Conservation (phyloP, 176 grass and related monocot species). For the Saccharum spontaneum region DNA sequence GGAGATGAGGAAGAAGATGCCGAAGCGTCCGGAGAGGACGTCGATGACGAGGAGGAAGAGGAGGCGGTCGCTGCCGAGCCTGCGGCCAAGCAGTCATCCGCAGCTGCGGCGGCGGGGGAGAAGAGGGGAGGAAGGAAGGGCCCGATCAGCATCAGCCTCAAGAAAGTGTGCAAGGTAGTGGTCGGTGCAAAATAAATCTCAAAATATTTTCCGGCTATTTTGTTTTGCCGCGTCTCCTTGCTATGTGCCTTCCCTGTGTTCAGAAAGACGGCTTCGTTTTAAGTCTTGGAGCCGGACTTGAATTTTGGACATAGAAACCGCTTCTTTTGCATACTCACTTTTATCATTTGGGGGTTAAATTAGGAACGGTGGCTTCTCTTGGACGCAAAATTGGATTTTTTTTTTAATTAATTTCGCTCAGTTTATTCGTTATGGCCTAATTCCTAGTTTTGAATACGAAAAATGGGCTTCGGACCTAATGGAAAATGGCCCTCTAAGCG, state of each 20-base stretch:
- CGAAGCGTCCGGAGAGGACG: conserved; percentile 35
- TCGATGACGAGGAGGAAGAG: conserved; percentile 30
- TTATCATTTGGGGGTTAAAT: not conserved
- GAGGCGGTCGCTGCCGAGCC: not conserved
- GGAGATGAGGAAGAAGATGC: conserved; percentile 28
- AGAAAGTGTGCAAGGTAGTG: conserved; percentile 87
- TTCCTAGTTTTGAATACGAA: not conserved
- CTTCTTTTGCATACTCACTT: not conserved
- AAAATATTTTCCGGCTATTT: not conserved
- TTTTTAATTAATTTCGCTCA: not conserved
- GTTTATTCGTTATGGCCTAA: not conserved
- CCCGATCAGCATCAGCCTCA: conserved; percentile 81
- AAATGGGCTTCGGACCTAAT: not conserved
- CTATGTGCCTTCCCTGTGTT: not conserved
- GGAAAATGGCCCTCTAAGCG: not conserved
- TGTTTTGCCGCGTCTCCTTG: not conserved
- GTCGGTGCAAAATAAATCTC: not conserved
- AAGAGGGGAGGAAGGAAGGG: conserved; percentile 50
- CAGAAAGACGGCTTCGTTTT: not conserved
- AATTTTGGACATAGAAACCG: not conserved
- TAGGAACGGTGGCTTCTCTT: not conserved
- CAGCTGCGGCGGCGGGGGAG: not conserved
- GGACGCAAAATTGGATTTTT: not conserved
- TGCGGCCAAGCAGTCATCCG: not conserved
- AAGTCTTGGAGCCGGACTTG: not conserved